Evolutionary conservation across 495 filamentous ascomycete genomes (phyloP), one percentile per base, ranked within the genome.

Genomic region (Talaromyces liani): DNA sequence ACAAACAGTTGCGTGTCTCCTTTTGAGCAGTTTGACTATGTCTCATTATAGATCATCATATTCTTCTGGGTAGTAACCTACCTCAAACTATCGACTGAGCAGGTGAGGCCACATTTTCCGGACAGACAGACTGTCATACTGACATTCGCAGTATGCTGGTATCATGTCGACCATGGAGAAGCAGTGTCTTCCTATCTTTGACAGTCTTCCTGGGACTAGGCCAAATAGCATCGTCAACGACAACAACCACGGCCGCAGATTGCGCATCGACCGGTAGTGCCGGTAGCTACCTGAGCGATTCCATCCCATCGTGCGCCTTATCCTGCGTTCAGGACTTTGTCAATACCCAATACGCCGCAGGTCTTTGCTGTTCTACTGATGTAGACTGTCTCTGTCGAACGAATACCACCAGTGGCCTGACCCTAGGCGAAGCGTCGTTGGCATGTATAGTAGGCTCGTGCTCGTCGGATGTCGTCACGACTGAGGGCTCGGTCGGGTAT

Each of bases 391-490:
- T 91, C 8, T 92, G 89, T 68, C 73, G 75, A 39, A 79, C 80
- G 45, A 77, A 77, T 54, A 87, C 83, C n/a, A 70, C 67, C 10
- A 82, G 80, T 62, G 87, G 86, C 33, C 87, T 87, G 63, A 90
- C 89, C 0, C 61, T 93, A 56, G 88, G 88, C 10, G 89, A 91
- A 71, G 87, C 80, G 6, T 86, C 83, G 8, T 69, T 89, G 62
- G 80, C 82, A 63, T 92, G 89, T 69, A 79, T 86, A 12, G 71
- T 81, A 55, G 80, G 81, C 1, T 58, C 65, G 24, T 85, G 82
- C 57, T 63, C 74, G 20, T 55, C 71, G 18, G 62, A 69, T 2
- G 65, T 70, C 6, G 61, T 67, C 4, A 60, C 69, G 14, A 34
- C 36, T 33, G 24, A 20, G n/a, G 67, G 54, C 9, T 67, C 69